Evolutionary conservation across 78 protist genomes (phyloP).

Genomic region (Anaeramoeba flamelloides): DNA sequence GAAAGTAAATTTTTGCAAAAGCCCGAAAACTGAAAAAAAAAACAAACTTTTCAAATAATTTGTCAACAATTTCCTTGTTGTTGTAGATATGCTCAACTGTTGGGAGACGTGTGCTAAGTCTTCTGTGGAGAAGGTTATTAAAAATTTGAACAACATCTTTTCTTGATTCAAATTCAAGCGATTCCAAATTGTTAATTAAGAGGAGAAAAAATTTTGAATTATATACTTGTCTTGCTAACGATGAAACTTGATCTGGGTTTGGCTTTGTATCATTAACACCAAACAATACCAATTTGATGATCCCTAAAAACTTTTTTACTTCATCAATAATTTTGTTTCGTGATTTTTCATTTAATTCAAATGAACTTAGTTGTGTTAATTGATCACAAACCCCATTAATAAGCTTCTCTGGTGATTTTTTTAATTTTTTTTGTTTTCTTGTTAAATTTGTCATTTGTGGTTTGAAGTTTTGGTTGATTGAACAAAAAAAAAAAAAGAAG

Average conservation of each 20-base stretch:
- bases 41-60: background rate
- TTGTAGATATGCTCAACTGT: slow-evolving; percentile 50
- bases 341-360: too few relatives aligned
- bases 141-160: background rate
- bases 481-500: too few relatives aligned
- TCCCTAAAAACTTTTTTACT: background rate
- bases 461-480: too few relatives aligned
- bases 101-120: slow-evolving; percentile 38
- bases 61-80: too few relatives aligned
- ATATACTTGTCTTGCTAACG: background rate
- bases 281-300: background rate
- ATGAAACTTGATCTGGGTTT: background rate
- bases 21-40: background rate
- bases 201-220: background rate
- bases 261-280: slow-evolving; percentile 2
- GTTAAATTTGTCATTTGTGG: too few relatives aligned
- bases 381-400: too few relatives aligned
- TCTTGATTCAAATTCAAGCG: slow-evolving; percentile 3
- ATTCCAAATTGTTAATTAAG: background rate
- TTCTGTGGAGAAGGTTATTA: slow-evolving; percentile 11
- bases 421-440: too few relatives aligned
- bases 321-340: too few relatives aligned
- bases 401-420: too few relatives aligned
- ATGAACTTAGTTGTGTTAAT: too few relatives aligned
- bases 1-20: background rate